Percentiles rank a stretch among this genome's conserved stretches.
Evolutionary conservation across 441 rosid genomes (phyloP).

Genomic region (Euphorbia celastroides): DNA sequence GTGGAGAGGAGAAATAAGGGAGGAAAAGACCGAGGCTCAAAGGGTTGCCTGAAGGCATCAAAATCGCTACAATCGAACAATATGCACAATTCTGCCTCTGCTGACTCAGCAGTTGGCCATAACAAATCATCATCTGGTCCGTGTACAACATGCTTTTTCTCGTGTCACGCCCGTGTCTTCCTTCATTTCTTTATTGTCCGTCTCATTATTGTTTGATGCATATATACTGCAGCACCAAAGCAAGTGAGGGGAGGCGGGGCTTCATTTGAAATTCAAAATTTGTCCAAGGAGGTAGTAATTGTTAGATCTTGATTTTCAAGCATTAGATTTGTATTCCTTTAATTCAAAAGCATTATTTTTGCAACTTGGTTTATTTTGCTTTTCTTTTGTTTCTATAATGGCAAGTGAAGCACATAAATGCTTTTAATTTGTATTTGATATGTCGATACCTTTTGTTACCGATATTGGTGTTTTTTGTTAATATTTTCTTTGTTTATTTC

Average conservation of each 20-base stretch:
- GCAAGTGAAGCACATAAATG: not conserved
- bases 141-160: slow-evolving; percentile 9
- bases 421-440: not conserved
- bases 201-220: slow-evolving; percentile 16
- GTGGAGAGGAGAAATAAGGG: slow-evolving; percentile 79
- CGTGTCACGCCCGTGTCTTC: not conserved
- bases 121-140: slow-evolving; percentile 36
- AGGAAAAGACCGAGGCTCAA: slow-evolving; percentile 60
- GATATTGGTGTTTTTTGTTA: not conserved
- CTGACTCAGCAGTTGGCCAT: slow-evolving; percentile 25
- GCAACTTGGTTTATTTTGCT: not conserved
- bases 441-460: not conserved
- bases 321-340: slow-evolving; percentile 1
- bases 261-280: slow-evolving; percentile 48
- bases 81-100: slow-evolving; percentile 41
- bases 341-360: too few relatives aligned
- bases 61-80: slow-evolving; percentile 80
- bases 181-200: not conserved
- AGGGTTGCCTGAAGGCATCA: slow-evolving; percentile 54
- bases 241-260: slow-evolving; percentile 38
- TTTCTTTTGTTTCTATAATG: slow-evolving; percentile 9
- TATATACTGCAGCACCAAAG: slow-evolving; percentile 46
- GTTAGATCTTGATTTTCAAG: slow-evolving; percentile 15
- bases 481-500: not conserved
- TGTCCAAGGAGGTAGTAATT: slow-evolving; percentile 65